A percentile compares a stretch with the other conserved stretches of the same genome.
phyloP scores from a whole-genome alignment of 139 green algal genomes.

The Pedinophyceae sp. region DNA sequence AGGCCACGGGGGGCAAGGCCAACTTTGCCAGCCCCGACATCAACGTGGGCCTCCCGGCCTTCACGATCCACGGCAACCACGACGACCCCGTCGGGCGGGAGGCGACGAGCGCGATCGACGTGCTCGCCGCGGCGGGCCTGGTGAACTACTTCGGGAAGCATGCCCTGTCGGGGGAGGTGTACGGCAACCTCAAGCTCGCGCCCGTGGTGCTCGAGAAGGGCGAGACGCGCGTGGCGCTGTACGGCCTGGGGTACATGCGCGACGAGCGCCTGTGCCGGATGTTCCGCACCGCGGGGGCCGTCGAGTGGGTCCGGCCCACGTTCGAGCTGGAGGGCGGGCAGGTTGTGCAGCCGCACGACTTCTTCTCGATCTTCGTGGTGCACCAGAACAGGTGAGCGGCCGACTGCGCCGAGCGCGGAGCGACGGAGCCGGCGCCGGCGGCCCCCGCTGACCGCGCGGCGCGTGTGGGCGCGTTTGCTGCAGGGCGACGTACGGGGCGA shows the following conservation, averaged over 20 bases:
- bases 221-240: constrained; percentile 75
- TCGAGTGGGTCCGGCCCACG: constrained; percentile 43
- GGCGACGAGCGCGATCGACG: constrained; percentile 77
- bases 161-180: neutral
- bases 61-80: constrained; percentile 98
- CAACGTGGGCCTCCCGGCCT: constrained; percentile 86
- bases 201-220: constrained; percentile 69
- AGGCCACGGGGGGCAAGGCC: constrained; percentile 23
- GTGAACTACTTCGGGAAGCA: constrained; percentile 99
- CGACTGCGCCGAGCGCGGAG: no score
- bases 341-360: constrained; percentile 38
- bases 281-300: constrained; percentile 55
- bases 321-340: no score
- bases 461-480: neutral
- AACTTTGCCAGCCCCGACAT: constrained; percentile 86
- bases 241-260: constrained; percentile 84
- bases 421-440: no score
- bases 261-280: constrained; percentile 83
- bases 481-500: constrained; percentile 19
- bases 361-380: constrained; percentile 90
- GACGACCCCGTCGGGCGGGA: constrained; percentile 57
- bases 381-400: constrained; percentile 98
- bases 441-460: constrained; percentile 26
- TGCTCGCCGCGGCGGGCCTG: constrained; percentile 62
- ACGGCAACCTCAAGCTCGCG: constrained; percentile 20